Evolutionary conservation across 1,284 basidiomycete genomes (phyloP), one percentile per base, ranked within the genome.

Genomic region (Moesziomyces globuligerus): DNA sequence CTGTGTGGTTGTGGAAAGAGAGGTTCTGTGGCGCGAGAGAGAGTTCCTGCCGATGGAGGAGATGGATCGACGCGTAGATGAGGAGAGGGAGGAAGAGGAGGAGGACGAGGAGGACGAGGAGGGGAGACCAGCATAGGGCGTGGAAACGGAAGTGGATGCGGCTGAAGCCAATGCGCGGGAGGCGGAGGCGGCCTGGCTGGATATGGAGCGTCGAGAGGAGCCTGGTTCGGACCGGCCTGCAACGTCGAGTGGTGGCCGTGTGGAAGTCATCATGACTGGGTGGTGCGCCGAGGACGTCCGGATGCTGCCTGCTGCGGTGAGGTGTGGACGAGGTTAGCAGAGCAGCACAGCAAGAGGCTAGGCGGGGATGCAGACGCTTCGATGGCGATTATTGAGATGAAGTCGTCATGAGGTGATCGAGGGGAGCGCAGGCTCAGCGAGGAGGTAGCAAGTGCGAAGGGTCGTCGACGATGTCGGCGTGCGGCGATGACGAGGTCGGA

Each of bases 101-200:
- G 50, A 57, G 9, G 54, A 53, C 11, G 61, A 57, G 10, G 50
- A 65, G 23, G 61, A 53, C 10, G 48, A 34, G 1, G 53, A 51
- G 1, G 48, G n/a, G 2, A 65, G 51, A 15, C 55, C 55, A 2
- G 46, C 38, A 46, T 66, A 58, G 4, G 55, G 62, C 3, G 55
- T 44, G 23, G 62, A 59, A 18, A 53, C 32, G 6, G 55, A 54
- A 3, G 51, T 23, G 43, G 47, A 42, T 1, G 62, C 62, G 6
- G 18, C 21, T 0, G 50, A 42, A 8, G 55, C 28, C 17, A 65
- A 50, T 3, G 45, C 37, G 13, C 46, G 54, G 1, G 61, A 65
- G 1, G 62, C 62, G 13, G 62, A 66, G 21, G 55, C 62, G 25
- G 62, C 62, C 40, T 58, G 62, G 25, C 51, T 54, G n/a, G 62